Evolutionary conservation across 345 rosid genomes (phyloP).

Genomic region (Salix brachista): DNA sequence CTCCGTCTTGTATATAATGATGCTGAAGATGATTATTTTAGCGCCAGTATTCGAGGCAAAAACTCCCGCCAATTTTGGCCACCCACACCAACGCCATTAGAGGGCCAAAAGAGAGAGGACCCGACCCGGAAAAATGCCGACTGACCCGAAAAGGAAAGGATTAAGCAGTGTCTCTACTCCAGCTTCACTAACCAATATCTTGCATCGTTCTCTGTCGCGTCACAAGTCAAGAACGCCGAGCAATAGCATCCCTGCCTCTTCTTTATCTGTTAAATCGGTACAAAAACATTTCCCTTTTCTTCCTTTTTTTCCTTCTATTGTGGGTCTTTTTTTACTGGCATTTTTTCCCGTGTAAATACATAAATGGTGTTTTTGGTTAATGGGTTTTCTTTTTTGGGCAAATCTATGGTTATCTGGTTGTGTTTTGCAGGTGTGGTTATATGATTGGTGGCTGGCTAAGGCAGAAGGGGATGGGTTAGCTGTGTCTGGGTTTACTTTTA

Average conservation of each 20-base stretch:
- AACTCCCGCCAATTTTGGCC: neutral
- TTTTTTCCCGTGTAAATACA: neutral
- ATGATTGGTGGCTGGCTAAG: constrained; percentile 41
- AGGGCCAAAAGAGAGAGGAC: neutral
- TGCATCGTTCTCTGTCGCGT: neutral
- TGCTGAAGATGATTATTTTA: no score
- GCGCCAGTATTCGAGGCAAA: no score
- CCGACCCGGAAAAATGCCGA: neutral
- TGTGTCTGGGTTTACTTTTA: constrained; percentile 35
- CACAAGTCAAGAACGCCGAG: neutral
- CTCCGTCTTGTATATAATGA: no score
- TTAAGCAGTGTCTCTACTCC: neutral
- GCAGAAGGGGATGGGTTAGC: constrained; percentile 24
- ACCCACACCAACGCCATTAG: neutral
- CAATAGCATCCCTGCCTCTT: neutral
- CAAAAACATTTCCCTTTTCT: neutral
- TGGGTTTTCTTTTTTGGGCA: neutral
- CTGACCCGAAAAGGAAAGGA: neutral
- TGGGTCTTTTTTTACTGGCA: rapidly evolving
- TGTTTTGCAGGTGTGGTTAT: constrained; percentile 26
- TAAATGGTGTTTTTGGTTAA: neutral
- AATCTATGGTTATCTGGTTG: neutral
- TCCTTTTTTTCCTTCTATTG: neutral
- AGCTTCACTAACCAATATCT: neutral
- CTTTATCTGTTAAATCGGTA: constrained; percentile 9